Evolutionary conservation across 164 flowering plant genomes (phyloP), one percentile per base, ranked within the genome.

Genomic region (Sedum album): DNA sequence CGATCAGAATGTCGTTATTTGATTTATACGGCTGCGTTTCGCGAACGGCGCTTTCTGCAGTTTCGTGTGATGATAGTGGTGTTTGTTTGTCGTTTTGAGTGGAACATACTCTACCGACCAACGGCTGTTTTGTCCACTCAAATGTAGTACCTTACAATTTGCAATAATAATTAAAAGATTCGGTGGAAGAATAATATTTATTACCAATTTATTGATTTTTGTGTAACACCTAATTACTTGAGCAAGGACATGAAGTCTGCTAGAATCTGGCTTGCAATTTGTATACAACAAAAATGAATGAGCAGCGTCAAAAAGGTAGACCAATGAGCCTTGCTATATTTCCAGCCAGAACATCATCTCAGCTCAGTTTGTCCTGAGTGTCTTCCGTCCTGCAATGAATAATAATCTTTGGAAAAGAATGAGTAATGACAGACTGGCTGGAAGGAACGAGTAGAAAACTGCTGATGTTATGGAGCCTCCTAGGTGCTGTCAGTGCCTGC

Each of bases 401-500:
- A 55, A 55, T 55, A 55, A 55, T 55, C 31, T 55, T 55, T 10
- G 30, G 60, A 26, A 57, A 57, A 57, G 33, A 57, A 57, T 57
- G 18, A 18, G 62, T 28, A 28, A 57, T 57, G 62, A 26, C 62
- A 57, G 62, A 57, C 62, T 55, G 60, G 23, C 60, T 55, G 60
- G 30, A 55, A 55, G 30, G 60, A 23, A 10, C 15, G 13, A 25
- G 60, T 5, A 26, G 13, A 25, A 28, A 28, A 57, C 26, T 57
- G 62, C 6, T 28, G 62, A 26, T 57, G 20, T 28, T 57, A 57
- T 28, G 23, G 4, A 57, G 62, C 28, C 31, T 55, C 61, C 33
- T 61, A 71, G 41, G 60, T 26, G 55, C 69, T 76, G 64, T 65
- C 66, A 57, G 33, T 31, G 23, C 76, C 71, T 20, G 66, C 74